Evolutionary conservation across 2,329 filamentous ascomycete species (phyloP), one percentile per base, ranked within the genome.

Genomic region (Fusarium sp.): DNA sequence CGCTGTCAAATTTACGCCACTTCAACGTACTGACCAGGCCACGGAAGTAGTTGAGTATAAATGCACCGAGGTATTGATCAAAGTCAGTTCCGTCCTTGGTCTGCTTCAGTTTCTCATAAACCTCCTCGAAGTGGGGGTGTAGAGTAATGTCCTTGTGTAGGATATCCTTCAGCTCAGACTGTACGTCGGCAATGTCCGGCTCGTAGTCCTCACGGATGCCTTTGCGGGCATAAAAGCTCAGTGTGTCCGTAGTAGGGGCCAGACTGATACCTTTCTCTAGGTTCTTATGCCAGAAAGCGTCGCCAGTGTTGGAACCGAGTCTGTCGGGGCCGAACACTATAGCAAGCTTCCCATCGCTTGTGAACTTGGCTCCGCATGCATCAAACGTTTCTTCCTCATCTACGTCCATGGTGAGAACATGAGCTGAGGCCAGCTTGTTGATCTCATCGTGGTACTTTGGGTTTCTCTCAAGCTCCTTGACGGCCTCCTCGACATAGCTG

Each of bases 231-330:
- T 51, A 35, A 3, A 18, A 51, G 28, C 48, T 51, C 22, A 33
- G 15, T 2, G 11, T 3, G 18, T 33, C 48, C 0, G 22, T 24
- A 5, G 22, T 24, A 18, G 28, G 22, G 0, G 48, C 17, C 22
- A 51, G 5, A 0, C 48, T 51, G 8, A 51, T 51, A 6, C 48
- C 28, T 11, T 33, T 51, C 28, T 51, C 28, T 6, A 51, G 15
- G 11, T 51, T 49, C 22, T 33, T 49, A 7, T 49, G 28, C 47
- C 28, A 49, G 2, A 33, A 33, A 4, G 47, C 47, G 7, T 49
- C 15, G 11, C 28, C 28, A 33, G 47, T 33, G 15, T 49, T 33
- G 22, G 28, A 49, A 2, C 47, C 28, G 5, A 49, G 47, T 33
- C 47, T 49, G 3, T 49, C 15, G 11, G 47, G 28, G 6, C 28